Base-by-base conservation (phyloP, 495 filamentous ascomycete species). In the Penicillium parvum region DNA sequence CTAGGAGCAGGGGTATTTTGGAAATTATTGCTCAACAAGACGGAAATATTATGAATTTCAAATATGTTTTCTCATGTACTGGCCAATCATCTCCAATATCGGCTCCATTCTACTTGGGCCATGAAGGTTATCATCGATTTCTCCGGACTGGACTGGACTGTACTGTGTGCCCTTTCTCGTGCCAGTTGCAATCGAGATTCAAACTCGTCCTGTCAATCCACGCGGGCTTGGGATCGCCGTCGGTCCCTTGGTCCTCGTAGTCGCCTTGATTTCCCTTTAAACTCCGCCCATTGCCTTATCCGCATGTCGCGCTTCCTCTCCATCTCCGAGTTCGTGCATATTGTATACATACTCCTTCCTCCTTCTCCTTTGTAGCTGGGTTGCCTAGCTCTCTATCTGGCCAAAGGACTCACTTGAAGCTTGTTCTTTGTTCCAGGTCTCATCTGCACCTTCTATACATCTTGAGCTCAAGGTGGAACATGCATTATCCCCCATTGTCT, bases 241-340 rank as follows among this genome's bases (percentile, higher is more conserved):
- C n/a, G n/a, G n/a, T n/a, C n/a, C n/a, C n/a, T n/a, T n/a, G n/a
- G 34, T 26, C 40, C 33, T 46, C 27, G 37, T n/a, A n/a, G 25
- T 47, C 26, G 44, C 42, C 42, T 51, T 50, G 53, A 37, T 53
- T 55, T 58, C 53, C 43, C 55, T 63, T 67, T 61, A 64, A 60
- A 62, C 57, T 64, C 60, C 55, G 50, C 48, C 49, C 52, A 50
- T 57, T 58, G 54, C 63, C 52, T 61, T 57, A 61, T 53, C 52
- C 51, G 53, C 60, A 59, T 50, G 43, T 37, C 41, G 50, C 56
- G 48, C 50, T 23, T 36, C 42, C 44, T 39, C 44, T 50, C 49
- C 45, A 50, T 50, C 41, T n/a, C n/a, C n/a, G n/a, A 38, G 43
- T 37, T 52, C 45, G 52, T 52, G 48, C 37, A 46, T 52, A 46